Evolutionary conservation across 495 filamentous ascomycete species (phyloP).

Genomic region (Paragyromitra xinjiangensis): DNA sequence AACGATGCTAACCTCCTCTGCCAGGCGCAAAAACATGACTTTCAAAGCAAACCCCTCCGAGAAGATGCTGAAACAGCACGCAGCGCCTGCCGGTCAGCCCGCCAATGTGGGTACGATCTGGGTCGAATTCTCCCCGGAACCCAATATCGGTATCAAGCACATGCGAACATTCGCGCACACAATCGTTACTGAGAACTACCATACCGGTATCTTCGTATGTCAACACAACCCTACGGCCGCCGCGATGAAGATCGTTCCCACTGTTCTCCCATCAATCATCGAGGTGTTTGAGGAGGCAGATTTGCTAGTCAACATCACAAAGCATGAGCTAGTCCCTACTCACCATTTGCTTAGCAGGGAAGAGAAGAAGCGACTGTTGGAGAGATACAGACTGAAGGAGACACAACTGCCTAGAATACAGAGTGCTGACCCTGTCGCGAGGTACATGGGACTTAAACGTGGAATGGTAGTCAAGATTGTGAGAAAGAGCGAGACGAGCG

Average conservation of each 20-base stretch:
- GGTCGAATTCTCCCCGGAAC: conserved; percentile 86
- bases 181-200: conserved; percentile 77
- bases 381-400: conserved; percentile 94
- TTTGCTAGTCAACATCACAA: conserved; percentile 96
- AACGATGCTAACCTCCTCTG: background rate
- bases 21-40: conserved; percentile 81
- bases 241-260: conserved; percentile 82
- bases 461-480: conserved; percentile 99
- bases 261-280: conserved; percentile 74
- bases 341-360: conserved; percentile 88
- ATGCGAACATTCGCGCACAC: conserved; percentile 87
- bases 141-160: conserved; percentile 84
- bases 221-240: conserved; percentile 80
- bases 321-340: conserved; percentile 94
- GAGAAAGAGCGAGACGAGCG: conserved; percentile 78
- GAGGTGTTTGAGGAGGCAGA: conserved; percentile 97
- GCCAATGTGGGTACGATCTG: conserved; percentile 85
- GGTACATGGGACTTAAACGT: conserved; percentile 87
- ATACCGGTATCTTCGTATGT: conserved; percentile 88
- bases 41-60: conserved; percentile 84
- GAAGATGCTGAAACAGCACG: conserved; percentile 84
- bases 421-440: conserved; percentile 86
- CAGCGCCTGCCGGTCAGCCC: conserved; percentile 69
- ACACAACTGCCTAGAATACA: conserved; percentile 94
- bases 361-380: conserved; percentile 83